phyloP scores from a whole-genome alignment of 305 asterid genomes.

The Solanum chacoense region DNA sequence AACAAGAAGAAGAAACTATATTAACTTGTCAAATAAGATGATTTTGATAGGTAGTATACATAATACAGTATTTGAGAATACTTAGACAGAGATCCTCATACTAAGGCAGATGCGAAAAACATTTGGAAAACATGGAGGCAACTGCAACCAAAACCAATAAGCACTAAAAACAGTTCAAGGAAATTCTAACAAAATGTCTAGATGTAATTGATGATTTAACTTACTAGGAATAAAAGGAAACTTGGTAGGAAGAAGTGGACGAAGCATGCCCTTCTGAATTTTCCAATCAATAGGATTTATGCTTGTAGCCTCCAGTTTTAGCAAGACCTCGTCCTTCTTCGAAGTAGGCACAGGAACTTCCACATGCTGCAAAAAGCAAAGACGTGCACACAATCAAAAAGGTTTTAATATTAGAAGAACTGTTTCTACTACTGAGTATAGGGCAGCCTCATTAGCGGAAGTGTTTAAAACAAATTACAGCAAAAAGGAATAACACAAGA shows the following conservation, averaged over 20 bases:
- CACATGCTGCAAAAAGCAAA: slow-evolving; percentile 43
- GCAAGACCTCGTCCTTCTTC: slow-evolving; percentile 55
- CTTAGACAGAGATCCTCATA: background rate
- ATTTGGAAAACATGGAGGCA: background rate
- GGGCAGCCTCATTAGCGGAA: background rate
- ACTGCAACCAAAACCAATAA: background rate
- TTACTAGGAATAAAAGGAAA: slow-evolving; percentile 32
- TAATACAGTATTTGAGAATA: background rate
- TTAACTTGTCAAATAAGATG: background rate
- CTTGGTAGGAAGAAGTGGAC: slow-evolving; percentile 47
- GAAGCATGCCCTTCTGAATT: slow-evolving; percentile 50
- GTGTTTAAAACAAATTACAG: background rate
- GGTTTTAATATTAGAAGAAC: background rate
- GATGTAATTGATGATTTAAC: background rate
- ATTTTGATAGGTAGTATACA: background rate
- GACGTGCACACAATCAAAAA: background rate
- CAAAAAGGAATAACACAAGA: background rate
- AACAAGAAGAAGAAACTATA: background rate
- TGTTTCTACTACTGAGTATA: background rate
- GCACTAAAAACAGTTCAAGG: background rate
- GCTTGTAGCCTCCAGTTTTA: slow-evolving; percentile 63
- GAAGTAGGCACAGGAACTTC: slow-evolving; percentile 56
- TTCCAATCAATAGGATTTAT: slow-evolving; percentile 69
- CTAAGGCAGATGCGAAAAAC: background rate
- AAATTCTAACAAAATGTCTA: background rate